Conservation (phyloP, 345 rosid genomes). For the Cardamine occulta region DNA sequence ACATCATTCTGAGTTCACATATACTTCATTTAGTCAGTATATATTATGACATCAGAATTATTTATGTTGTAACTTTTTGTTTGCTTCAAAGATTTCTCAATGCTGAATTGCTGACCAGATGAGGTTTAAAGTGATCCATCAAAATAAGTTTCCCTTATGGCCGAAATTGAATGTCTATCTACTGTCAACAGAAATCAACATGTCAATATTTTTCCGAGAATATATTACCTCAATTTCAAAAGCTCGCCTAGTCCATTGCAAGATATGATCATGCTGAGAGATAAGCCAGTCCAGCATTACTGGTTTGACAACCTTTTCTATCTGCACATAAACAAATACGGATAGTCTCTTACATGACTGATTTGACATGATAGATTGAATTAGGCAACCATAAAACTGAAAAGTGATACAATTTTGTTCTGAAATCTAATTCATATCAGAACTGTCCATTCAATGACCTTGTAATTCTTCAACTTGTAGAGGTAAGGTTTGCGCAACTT, state of each 20-base stretch:
- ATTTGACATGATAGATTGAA: slow-evolving; percentile 1
- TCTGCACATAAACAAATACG: slow-evolving; percentile 52
- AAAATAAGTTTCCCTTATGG: slow-evolving; percentile 7
- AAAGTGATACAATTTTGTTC: slow-evolving; percentile 15
- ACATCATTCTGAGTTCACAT: slow-evolving; percentile 15
- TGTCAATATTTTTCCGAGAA: slow-evolving; percentile 12
- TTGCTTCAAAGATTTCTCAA: neutral
- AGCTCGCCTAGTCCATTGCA: slow-evolving; percentile 94
- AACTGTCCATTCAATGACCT: slow-evolving; percentile 48
- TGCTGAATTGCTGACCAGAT: slow-evolving; percentile 13
- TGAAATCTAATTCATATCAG: slow-evolving; percentile 15
- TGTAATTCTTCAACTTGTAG: slow-evolving; percentile 62
- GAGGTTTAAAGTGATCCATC: slow-evolving; percentile 19
- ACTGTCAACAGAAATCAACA: slow-evolving; percentile 25
- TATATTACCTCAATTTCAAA: slow-evolving; percentile 83
- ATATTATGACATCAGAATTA: neutral
- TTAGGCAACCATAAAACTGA: slow-evolving; percentile 26
- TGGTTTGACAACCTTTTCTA: slow-evolving; percentile 69
- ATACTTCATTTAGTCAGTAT: slow-evolving; percentile 6
- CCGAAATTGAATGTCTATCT: slow-evolving; percentile 10
- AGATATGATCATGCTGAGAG: slow-evolving; percentile 81
- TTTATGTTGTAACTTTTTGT: neutral
- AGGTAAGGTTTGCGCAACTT: slow-evolving; percentile 42
- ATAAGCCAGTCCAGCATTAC: slow-evolving; percentile 96
- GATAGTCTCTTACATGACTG: slow-evolving; percentile 12